Evolutionary conservation across 768 basidiomycete species (phyloP), one percentile per base, ranked within the genome.

Genomic region (Cyclocybe cylindracea): DNA sequence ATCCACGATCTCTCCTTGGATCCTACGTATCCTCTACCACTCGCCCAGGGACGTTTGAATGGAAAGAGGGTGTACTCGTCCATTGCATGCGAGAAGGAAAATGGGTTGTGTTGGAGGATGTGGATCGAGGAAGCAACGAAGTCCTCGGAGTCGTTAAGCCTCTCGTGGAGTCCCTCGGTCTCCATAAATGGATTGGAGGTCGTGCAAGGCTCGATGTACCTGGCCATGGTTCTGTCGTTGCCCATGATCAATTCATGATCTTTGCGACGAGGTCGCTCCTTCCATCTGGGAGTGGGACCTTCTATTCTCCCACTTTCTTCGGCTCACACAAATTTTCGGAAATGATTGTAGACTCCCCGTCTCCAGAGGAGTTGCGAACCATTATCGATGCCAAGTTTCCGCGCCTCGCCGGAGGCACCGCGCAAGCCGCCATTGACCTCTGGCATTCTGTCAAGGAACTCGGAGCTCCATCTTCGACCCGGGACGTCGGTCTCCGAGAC

Each of bases 21-120:
- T 94, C 93, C 2, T 96, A 98, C 53, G 76, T 93, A 2, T 96
- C 96, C 2, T 97, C 96, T 0, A 77, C 87, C 0, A 84, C 80
- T 1, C 80, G 81, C 19, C 86, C 93, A 0, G 96, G 96, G 5
- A 85, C 83, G 2, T 99, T 99, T 60, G 92, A 96, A 59, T 99
- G 95, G 91, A 91, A 89, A 69, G 94, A 98, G 56, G 97, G 97
- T 5, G 87, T 94, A 0, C 76, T 99, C 34, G 86, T 95, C 8
- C 87, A 90, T 36, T 87, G 95, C 0, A 86, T 98, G 80, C 79
- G 84, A 38, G 87, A 91, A 61, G 97, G 97, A 2, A 83, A 84
- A 64, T 98, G 95, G 95, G 76, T 98, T 2, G 84, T 98, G 8
- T 80, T 99, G 41, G 86, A 97, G 64, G 93, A 98, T 63, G 83